Conservation (phyloP, 345 rosid genomes). For the Cardamine occulta region DNA sequence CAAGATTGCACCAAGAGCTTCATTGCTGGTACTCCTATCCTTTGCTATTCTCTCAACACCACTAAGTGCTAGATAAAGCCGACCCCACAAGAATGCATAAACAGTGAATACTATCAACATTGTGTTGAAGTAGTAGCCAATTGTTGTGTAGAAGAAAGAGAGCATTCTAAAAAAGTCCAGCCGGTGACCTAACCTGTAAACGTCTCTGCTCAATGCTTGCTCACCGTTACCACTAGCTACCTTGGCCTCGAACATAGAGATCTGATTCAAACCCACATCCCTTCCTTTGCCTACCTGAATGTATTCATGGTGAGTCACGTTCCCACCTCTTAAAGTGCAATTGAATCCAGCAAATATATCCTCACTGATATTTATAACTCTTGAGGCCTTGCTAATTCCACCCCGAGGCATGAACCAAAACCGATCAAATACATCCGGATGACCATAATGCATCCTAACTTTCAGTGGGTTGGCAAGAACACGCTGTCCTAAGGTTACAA, state of each 20-base stretch:
- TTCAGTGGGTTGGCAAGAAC: constrained; percentile 96
- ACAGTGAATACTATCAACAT: constrained; percentile 92
- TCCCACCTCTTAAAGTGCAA: constrained; percentile 97
- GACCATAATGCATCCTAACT: constrained; percentile 98
- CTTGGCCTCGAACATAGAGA: constrained; percentile 98
- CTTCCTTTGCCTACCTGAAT: constrained; percentile 99
- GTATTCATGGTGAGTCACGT: constrained; percentile 96
- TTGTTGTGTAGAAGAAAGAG: constrained; percentile 91
- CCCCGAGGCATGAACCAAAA: constrained; percentile 98
- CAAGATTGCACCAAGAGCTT: constrained; percentile 80
- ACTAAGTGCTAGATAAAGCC: constrained; percentile 88
- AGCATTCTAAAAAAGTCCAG: constrained; percentile 96
- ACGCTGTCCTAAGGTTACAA: constrained; percentile 96
- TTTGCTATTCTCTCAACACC: constrained; percentile 82
- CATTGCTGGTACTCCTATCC: constrained; percentile 58
- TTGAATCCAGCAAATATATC: constrained; percentile 99
- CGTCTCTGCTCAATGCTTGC: constrained; percentile 97
- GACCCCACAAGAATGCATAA: constrained; percentile 94
- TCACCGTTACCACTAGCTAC: constrained; percentile 99
- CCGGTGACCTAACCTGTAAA: constrained; percentile 94
- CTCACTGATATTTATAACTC: constrained; percentile 95
- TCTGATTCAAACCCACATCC: constrained; percentile 97
- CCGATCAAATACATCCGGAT: constrained; percentile 97
- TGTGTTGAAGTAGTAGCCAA: constrained; percentile 94
- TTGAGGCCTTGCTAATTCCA: constrained; percentile 95